Evolutionary conservation across 805 yeast species (phyloP).

Genomic region (Kregervanrija delftensis): DNA sequence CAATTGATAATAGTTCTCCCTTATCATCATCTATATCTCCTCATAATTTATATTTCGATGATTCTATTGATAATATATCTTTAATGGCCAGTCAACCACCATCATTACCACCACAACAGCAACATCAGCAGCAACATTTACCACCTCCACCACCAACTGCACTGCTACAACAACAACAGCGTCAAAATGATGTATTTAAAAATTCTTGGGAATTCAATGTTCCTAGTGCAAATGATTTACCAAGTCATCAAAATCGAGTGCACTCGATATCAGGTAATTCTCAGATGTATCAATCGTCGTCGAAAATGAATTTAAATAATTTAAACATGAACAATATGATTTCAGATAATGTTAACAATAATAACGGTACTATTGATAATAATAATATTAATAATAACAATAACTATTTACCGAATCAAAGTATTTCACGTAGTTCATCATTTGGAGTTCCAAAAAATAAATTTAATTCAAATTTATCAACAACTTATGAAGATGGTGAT

Average conservation of each 20-base stretch:
- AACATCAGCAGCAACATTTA: too few relatives aligned
- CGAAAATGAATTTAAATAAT: too few relatives aligned
- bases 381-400: background rate
- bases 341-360: too few relatives aligned
- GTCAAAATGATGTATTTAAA: conserved; percentile 1
- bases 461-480: conserved; percentile 19
- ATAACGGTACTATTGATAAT: background rate
- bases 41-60: background rate
- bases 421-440: conserved; percentile 2
- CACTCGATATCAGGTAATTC: conserved; percentile 4
- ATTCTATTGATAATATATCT: too few relatives aligned
- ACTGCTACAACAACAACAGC: background rate
- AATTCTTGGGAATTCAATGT: conserved; percentile 5
- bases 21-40: background rate
- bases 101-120: too few relatives aligned
- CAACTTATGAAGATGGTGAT: conserved; percentile 20
- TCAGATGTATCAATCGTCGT: background rate
- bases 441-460: conserved; percentile 10
- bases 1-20: background rate
- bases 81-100: too few relatives aligned
- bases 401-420: background rate
- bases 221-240: background rate
- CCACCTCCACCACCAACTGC: conserved; percentile 1
- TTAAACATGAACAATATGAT: too few relatives aligned
- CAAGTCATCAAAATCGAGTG: conserved; percentile 1